Base-by-base conservation (phyloP, 352 stramenopile genomes). In the Plasmopara viticola region DNA sequence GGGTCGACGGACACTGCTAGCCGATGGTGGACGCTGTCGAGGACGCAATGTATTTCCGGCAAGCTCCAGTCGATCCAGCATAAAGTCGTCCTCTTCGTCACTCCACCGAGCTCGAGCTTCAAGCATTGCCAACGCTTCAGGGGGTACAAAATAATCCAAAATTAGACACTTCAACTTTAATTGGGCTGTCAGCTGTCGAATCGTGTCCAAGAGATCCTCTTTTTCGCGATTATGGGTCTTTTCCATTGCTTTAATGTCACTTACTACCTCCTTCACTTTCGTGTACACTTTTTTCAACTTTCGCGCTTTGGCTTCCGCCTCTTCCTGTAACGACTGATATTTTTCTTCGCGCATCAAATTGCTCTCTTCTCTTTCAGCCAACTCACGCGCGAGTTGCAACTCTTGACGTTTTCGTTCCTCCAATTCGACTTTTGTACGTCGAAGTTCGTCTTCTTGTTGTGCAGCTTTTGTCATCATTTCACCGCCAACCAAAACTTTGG, bases 261-360 rank as follows among this genome's bases (percentile, higher is more conserved):
- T 62, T 47, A 97, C 78, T 6, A 84, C 85, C 35, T 93, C 82
- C 50, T 98, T 95, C 45, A 97, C 77, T 50, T 90, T 88, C 6
- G 64, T 74, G 49, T 87, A 98, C 14, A 98, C 73, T 56, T 98
- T 98, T 55, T 98, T 97, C 31, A 99, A 77, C 63, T 99, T 98
- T 9, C 90, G 91, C 0, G 94, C 97, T 64, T 98, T 98, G 1
- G 83, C 90, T 42, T 97, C 84, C 6, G 95, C 91, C 60, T 98
- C 92, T 58, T 98, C 94, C 46, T 97, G 75, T 10, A 96, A 51
- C 3, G 82, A 87, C 53, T 86, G 74, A 57, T 90, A 90, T 58
- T 92, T 82, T 45, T 98, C 92, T 58, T 98, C 87, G 7, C 95
- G 73, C 67, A 97, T 84, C 12, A 98, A 56, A 44, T 97, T 97